A percentile compares a stretch with the other conserved stretches of the same genome.
These are phyloP conservation scores for Penicillium argentinense DNA, from an alignment of 495 filamentous ascomycete species.

Conservation along the genomic window DNA sequence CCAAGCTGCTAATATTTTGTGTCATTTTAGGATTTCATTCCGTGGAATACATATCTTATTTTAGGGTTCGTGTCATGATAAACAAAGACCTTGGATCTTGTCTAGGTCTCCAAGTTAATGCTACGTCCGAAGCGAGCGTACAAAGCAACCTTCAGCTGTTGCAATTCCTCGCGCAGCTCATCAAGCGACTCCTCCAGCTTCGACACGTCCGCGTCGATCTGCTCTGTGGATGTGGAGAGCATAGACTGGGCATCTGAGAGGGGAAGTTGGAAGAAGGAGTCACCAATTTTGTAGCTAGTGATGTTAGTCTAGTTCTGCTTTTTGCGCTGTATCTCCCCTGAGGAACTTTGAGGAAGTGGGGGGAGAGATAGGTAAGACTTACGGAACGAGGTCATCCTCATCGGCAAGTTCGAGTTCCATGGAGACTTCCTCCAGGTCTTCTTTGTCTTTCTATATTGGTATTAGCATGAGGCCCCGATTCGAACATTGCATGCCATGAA, in stretches of 20 bases:
- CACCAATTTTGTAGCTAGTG: slow-evolving; percentile 89
- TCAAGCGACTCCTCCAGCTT: slow-evolving; percentile 74
- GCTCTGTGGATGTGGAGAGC: slow-evolving; percentile 66
- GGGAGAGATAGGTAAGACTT: slow-evolving; percentile 24
- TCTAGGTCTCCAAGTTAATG: slow-evolving; percentile 91
- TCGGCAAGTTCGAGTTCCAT: slow-evolving; percentile 92
- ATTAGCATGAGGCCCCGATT: background rate
- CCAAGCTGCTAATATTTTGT: too few species aligned
- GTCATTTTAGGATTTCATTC: too few species aligned
- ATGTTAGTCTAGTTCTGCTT: too few species aligned
- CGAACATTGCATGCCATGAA: background rate
- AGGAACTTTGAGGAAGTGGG: background rate
- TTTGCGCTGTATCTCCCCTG: background rate
- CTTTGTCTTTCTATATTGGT: slow-evolving; percentile 83
- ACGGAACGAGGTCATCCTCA: slow-evolving; percentile 93
- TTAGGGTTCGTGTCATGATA: slow-evolving; percentile 1
- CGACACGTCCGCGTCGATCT: slow-evolving; percentile 72
- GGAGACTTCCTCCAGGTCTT: slow-evolving; percentile 90
- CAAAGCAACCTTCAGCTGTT: slow-evolving; percentile 79
- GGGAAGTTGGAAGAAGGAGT: slow-evolving; percentile 87
- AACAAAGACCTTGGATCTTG: too few species aligned
- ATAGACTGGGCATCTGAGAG: slow-evolving; percentile 81
- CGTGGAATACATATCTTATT: background rate
- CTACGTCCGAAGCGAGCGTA: slow-evolving; percentile 93
- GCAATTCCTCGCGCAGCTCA: slow-evolving; percentile 79